Conservation (phyloP, 192 early-diverging fungal genomes). For the Coemansia sp. region DNA sequence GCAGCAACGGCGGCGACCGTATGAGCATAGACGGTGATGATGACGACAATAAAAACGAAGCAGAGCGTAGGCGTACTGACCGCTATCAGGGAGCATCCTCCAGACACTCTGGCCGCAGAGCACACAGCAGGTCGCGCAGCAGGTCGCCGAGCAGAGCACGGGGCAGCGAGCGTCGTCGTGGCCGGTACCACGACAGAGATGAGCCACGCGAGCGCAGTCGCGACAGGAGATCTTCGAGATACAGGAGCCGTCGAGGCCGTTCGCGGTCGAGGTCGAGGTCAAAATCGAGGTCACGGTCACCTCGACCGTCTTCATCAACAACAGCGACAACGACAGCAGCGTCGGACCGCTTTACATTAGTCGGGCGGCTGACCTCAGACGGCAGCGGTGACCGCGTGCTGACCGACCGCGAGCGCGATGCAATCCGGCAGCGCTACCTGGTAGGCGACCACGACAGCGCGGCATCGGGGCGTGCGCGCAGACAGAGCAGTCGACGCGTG, state of each 20-base stretch:
- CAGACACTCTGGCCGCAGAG: constrained; percentile 1
- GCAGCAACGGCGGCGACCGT: neutral
- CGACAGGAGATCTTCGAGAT: constrained; percentile 6
- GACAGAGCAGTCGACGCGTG: constrained; percentile 92
- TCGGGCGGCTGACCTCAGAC: constrained; percentile 37
- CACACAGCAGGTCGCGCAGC: too few relatives aligned
- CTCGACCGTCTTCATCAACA: neutral
- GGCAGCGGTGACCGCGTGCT: constrained; percentile 46
- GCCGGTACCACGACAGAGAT: constrained; percentile 27
- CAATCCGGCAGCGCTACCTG: constrained; percentile 82
- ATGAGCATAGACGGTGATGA: constrained; percentile 4
- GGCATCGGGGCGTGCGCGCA: constrained; percentile 59
- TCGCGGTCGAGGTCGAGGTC: neutral
- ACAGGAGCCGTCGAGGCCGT: neutral
- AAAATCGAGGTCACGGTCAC: neutral
- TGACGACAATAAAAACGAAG: too few relatives aligned
- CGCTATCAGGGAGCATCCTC: neutral
- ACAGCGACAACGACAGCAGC: too few relatives aligned
- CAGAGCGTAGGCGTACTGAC: neutral
- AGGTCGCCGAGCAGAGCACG: constrained; percentile 26
- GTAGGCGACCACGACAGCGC: constrained; percentile 62
- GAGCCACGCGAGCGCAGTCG: constrained; percentile 18
- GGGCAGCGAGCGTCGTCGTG: constrained; percentile 5
- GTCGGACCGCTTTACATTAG: constrained; percentile 18
- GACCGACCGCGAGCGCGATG: constrained; percentile 63